A percentile compares a stretch with the other conserved stretches of the same genome.
phyloP scores from a whole-genome alignment of 495 filamentous ascomycete species.

The Tetracladium marchalianum region DNA sequence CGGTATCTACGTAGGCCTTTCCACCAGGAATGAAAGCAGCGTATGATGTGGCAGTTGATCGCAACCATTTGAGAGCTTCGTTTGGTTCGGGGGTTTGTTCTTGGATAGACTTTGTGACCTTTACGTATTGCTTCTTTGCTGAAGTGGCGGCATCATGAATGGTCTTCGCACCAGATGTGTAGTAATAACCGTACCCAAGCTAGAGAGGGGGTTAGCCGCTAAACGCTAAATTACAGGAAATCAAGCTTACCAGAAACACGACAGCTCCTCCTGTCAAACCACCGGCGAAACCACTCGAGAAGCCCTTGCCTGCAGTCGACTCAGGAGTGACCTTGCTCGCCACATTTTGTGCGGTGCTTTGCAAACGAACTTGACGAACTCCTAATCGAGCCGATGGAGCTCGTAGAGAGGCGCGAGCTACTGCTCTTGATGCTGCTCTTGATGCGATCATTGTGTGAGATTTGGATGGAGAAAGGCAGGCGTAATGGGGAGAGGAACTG shows the following conservation, averaged over 20 bases:
- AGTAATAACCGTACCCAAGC: conserved; percentile 40
- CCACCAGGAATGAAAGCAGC: conserved; percentile 59
- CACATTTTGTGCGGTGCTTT: conserved; percentile 3
- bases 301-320: not conserved
- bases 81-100: conserved; percentile 47
- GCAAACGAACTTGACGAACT: not conserved
- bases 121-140: conserved; percentile 41
- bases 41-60: conserved; percentile 48
- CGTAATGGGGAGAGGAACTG: not conserved
- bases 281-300: conserved; percentile 12
- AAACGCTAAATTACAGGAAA: not conserved
- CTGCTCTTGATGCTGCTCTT: conserved; percentile 10
- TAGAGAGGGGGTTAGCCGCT: not conserved
- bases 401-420: conserved; percentile 1
- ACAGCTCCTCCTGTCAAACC: conserved; percentile 15
- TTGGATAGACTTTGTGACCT: conserved; percentile 38
- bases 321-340: not conserved
- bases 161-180: conserved; percentile 47
- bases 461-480: not conserved
- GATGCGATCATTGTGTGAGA: conserved; percentile 6
- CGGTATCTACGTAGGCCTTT: conserved; percentile 44
- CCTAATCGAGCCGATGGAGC: not conserved
- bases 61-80: conserved; percentile 45
- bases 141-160: conserved; percentile 37
- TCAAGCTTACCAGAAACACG: conserved; percentile 11